Evolutionary conservation across 1,284 basidiomycete genomes (phyloP).

Genomic region (Testicularia cyperi): DNA sequence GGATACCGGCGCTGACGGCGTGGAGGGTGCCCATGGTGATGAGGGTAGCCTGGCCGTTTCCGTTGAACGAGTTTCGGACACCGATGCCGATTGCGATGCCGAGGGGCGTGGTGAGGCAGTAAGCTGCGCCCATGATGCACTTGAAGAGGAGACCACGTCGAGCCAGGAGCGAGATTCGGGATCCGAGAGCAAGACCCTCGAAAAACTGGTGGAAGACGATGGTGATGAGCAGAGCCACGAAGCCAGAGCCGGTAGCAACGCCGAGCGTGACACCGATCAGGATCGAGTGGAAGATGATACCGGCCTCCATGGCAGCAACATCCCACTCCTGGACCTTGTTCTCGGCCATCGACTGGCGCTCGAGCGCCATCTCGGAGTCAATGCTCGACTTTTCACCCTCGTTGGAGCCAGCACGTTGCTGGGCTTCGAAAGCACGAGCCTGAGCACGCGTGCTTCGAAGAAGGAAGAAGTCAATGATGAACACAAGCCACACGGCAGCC

Average conservation of each 20-base stretch:
- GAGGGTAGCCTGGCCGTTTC: slow-evolving; percentile 71
- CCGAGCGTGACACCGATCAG: slow-evolving; percentile 60
- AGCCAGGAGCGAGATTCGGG: slow-evolving; percentile 49
- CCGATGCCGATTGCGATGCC: slow-evolving; percentile 70
- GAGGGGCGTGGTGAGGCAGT: slow-evolving; percentile 65
- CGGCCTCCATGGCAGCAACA: slow-evolving; percentile 61
- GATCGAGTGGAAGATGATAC: slow-evolving; percentile 62
- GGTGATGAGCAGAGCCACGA: slow-evolving; percentile 52
- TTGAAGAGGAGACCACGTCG: slow-evolving; percentile 16
- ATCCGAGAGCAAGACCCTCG: slow-evolving; percentile 28
- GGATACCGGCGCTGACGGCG: slow-evolving; percentile 79
- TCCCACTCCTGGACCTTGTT: slow-evolving; percentile 30
- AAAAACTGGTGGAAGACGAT: slow-evolving; percentile 57
- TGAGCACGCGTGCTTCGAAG: not conserved
- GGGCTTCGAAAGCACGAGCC: not conserved
- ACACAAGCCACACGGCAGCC: slow-evolving; percentile 46
- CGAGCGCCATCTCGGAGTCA: slow-evolving; percentile 1
- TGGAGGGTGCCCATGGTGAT: slow-evolving; percentile 84
- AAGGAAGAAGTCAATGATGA: slow-evolving; percentile 58
- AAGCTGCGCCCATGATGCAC: slow-evolving; percentile 42
- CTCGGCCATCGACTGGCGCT: slow-evolving; percentile 5
- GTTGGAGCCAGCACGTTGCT: not conserved
- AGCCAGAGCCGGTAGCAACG: slow-evolving; percentile 31
- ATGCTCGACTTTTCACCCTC: not conserved
- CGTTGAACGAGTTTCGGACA: slow-evolving; percentile 78